Conservation (phyloP, 805 yeast species). For the Candida maris region DNA sequence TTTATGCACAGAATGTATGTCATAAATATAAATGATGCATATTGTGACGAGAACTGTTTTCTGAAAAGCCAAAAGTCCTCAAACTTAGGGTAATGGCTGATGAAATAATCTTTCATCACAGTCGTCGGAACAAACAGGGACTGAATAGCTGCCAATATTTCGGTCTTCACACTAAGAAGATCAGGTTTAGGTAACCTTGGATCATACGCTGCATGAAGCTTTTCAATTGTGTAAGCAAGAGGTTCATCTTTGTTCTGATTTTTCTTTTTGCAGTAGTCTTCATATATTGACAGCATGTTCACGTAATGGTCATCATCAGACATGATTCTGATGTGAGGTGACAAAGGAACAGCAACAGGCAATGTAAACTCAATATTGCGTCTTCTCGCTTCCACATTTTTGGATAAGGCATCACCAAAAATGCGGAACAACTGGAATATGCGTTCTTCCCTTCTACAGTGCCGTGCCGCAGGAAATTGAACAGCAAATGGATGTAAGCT, state of each 20-base stretch:
- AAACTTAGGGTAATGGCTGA: slow-evolving; percentile 64
- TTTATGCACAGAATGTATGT: slow-evolving; percentile 94
- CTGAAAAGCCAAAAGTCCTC: slow-evolving; percentile 98
- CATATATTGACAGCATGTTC: slow-evolving; percentile 80
- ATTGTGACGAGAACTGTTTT: slow-evolving; percentile 90
- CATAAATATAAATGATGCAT: slow-evolving; percentile 88
- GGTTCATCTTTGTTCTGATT: slow-evolving; percentile 86
- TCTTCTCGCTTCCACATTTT: slow-evolving; percentile 83
- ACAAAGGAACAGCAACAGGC: slow-evolving; percentile 89
- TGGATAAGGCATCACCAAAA: slow-evolving; percentile 73
- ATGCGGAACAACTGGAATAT: slow-evolving; percentile 88
- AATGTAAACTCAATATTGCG: slow-evolving; percentile 80
- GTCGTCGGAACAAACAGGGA: slow-evolving; percentile 81
- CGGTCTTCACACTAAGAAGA: slow-evolving; percentile 80
- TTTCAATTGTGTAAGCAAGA: slow-evolving; percentile 77
- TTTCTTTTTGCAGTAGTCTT: slow-evolving; percentile 71
- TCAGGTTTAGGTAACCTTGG: slow-evolving; percentile 94
- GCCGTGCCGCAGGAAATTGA: slow-evolving; percentile 97
- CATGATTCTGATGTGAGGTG: slow-evolving; percentile 90
- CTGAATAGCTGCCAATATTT: slow-evolving; percentile 87
- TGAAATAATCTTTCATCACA: slow-evolving; percentile 74
- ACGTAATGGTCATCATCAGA: slow-evolving; percentile 75
- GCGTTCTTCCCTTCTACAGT: slow-evolving; percentile 93
- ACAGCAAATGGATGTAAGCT: slow-evolving; percentile 89
- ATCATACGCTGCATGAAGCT: slow-evolving; percentile 88